These are phyloP conservation scores for Sporothrix euskadiensis DNA, from an alignment of 2,329 filamentous ascomycete species.

Conservation along the genomic window DNA sequence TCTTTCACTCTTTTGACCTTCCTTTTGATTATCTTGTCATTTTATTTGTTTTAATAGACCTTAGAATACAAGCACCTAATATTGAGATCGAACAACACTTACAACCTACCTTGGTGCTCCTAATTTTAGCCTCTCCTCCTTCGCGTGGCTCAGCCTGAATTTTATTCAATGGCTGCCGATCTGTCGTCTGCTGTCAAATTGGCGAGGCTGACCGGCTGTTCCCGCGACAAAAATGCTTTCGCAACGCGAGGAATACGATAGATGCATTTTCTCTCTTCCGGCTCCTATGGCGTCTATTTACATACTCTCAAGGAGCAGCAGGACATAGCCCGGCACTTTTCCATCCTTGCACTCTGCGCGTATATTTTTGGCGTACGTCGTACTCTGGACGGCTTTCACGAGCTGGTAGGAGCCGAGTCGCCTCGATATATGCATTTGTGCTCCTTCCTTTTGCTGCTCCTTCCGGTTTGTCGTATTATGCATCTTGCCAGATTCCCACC, in stretches of 20 bases:
- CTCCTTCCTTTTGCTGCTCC: neutral
- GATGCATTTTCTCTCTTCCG: neutral
- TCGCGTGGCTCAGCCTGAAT: neutral
- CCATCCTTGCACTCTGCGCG: neutral
- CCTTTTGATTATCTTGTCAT: neutral
- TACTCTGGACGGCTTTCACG: neutral
- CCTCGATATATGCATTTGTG: neutral
- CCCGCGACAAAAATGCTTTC: neutral
- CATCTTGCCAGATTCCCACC: neutral
- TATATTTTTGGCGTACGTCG: neutral
- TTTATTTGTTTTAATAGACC: neutral
- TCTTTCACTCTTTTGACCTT: neutral
- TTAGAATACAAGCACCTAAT: neutral
- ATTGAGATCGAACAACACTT: neutral
- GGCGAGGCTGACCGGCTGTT: conserved; percentile 8
- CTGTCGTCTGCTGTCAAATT: neutral
- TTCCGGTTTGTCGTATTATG: neutral
- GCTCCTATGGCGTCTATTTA: neutral
- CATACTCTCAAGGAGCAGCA: neutral
- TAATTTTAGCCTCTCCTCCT: neutral
- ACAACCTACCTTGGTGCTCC: neutral
- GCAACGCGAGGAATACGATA: conserved; percentile 7
- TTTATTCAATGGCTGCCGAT: neutral
- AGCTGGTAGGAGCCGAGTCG: neutral
- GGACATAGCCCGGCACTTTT: neutral